phyloP scores from a whole-genome alignment of 78 protist species.

The Salpingoeca rosetta region DNA sequence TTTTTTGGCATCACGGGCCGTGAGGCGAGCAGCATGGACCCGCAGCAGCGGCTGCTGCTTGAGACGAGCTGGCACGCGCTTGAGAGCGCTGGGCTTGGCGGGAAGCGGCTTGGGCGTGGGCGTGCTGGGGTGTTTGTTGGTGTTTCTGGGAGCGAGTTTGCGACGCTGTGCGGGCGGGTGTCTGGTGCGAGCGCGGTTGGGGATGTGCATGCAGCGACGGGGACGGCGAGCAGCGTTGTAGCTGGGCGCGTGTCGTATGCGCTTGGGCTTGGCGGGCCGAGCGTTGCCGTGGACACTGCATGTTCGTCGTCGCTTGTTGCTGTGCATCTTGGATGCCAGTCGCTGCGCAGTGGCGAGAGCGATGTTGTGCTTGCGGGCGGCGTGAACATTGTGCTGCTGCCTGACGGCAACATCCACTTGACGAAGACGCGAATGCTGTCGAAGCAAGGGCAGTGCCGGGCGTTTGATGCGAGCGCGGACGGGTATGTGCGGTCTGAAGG shows the following conservation, averaged over 20 bases:
- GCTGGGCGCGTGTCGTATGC: constrained; percentile 55
- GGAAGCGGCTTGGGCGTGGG: constrained; percentile 6
- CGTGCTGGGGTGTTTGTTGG: neutral
- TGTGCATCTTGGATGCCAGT: constrained; percentile 34
- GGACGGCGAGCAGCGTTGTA: constrained; percentile 32
- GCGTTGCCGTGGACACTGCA: constrained; percentile 73
- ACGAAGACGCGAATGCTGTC: neutral
- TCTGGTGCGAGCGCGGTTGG: neutral
- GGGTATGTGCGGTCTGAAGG: constrained; percentile 19
- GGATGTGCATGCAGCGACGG: neutral
- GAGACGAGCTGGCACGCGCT: too few relatives aligned
- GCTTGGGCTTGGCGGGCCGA: constrained; percentile 68
- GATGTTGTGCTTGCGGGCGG: constrained; percentile 60
- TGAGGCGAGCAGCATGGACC: constrained; percentile 1
- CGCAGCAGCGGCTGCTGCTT: constrained; percentile 2
- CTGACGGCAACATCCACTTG: constrained; percentile 13
- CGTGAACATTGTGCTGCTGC: constrained; percentile 50
- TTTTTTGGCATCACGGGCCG: neutral
- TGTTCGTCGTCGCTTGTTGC: constrained; percentile 74
- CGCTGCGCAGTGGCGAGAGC: constrained; percentile 48
- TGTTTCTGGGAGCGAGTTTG: neutral
- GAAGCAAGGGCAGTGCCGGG: neutral
- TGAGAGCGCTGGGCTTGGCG: constrained; percentile 26
- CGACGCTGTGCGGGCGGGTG: too few relatives aligned
- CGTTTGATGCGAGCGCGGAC: constrained; percentile 12